Evolutionary conservation across 306 rosid genomes (phyloP).

Genomic region (Lathyrus sativus): DNA sequence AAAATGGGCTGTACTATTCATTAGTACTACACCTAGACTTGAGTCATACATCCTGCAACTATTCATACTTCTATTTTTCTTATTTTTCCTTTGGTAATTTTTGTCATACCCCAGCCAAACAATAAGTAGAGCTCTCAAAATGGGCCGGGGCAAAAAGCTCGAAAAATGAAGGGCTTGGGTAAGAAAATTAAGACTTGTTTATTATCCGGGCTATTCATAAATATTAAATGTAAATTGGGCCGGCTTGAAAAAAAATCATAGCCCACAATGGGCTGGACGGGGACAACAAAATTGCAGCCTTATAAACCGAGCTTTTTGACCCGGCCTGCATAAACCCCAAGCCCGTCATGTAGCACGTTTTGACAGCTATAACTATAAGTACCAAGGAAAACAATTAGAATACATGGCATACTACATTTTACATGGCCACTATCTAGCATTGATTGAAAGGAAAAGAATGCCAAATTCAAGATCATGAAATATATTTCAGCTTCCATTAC

Average conservation of each 20-base stretch:
- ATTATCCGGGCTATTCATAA: too few species aligned
- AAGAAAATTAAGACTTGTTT: too few species aligned
- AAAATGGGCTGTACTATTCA: too few species aligned
- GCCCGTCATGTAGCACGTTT: too few species aligned
- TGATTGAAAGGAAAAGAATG: slow-evolving; percentile 15
- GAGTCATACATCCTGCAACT: slow-evolving; percentile 8
- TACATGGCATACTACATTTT: neutral
- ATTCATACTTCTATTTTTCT: neutral
- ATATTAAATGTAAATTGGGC: too few species aligned
- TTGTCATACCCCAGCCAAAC: neutral
- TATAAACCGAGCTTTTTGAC: too few species aligned
- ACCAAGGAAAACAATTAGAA: slow-evolving; percentile 26
- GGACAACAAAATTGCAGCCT: too few species aligned
- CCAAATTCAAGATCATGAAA: slow-evolving; percentile 13
- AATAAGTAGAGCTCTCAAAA: neutral
- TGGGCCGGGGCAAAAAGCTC: too few species aligned
- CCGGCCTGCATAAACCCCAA: too few species aligned
- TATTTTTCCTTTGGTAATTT: neutral
- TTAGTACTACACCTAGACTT: neutral
- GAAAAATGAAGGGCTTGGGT: too few species aligned
- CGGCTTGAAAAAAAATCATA: too few species aligned
- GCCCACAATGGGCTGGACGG: too few species aligned
- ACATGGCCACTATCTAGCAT: slow-evolving; percentile 12
- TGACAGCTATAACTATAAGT: neutral
- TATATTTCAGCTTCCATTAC: slow-evolving; percentile 11